These are phyloP conservation scores for Serendipita sp. DNA, from an alignment of 768 basidiomycete genomes.

Conservation along the genomic window DNA sequence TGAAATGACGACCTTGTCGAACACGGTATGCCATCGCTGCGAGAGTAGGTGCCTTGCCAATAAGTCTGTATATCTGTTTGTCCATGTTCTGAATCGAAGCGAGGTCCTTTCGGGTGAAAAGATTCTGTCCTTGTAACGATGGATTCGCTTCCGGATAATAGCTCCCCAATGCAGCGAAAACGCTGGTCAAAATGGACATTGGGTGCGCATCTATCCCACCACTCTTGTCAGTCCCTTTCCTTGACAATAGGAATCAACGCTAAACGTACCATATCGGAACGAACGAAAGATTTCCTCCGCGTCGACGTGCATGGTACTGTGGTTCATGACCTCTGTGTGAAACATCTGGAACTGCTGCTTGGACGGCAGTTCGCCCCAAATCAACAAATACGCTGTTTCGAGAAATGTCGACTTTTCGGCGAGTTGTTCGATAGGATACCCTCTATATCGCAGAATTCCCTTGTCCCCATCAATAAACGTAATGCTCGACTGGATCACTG, in stretches of 20 bases:
- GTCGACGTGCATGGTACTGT: conserved; percentile 51
- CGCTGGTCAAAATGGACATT: conserved; percentile 78
- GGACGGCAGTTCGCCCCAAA: conserved; percentile 71
- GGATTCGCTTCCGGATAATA: conserved; percentile 53
- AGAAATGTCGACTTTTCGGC: conserved; percentile 66
- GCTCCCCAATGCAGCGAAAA: conserved; percentile 76
- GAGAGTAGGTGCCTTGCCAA: conserved; percentile 77
- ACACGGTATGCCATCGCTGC: conserved; percentile 93
- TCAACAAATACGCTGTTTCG: conserved; percentile 73
- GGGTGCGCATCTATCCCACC: conserved; percentile 55
- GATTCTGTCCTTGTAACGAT: conserved; percentile 42
- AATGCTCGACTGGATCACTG: conserved; percentile 29
- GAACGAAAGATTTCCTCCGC: conserved; percentile 53
- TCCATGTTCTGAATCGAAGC: conserved; percentile 68
- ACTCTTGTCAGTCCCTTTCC: not conserved
- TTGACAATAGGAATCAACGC: not conserved
- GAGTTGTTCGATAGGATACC: conserved; percentile 87
- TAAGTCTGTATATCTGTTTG: conserved; percentile 78
- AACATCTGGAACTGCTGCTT: conserved; percentile 44
- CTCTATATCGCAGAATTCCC: conserved; percentile 70
- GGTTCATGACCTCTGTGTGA: conserved; percentile 62
- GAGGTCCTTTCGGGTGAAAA: conserved; percentile 53
- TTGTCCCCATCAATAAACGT: conserved; percentile 87
- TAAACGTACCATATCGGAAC: conserved; percentile 37
- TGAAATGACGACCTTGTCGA: conserved; percentile 79